Conservation (phyloP, 2,329 filamentous ascomycete species). For the Nothopassalora personata region DNA sequence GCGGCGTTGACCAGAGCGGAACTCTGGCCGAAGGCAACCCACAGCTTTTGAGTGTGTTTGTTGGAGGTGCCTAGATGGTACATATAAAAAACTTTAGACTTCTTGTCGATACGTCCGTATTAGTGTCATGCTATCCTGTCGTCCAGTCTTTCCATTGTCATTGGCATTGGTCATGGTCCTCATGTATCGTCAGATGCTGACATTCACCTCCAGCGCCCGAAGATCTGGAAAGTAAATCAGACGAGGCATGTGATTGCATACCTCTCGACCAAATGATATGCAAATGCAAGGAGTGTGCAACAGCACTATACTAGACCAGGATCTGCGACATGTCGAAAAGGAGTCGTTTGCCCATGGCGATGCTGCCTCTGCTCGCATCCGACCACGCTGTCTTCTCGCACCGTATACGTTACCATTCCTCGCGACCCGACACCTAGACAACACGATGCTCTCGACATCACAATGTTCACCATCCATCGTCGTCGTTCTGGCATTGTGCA, state of each 20-base stretch:
- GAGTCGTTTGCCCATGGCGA: background rate
- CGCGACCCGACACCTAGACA: too few relatives aligned
- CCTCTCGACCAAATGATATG: background rate
- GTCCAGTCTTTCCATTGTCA: background rate
- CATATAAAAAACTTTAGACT: background rate
- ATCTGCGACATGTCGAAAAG: background rate
- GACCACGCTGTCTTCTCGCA: too few relatives aligned
- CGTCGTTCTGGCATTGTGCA: too few relatives aligned
- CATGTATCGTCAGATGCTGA: background rate
- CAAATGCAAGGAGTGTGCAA: background rate
- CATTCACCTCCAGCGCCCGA: background rate
- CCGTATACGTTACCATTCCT: too few relatives aligned
- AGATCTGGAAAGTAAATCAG: background rate
- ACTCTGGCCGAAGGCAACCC: slow-evolving; percentile 43
- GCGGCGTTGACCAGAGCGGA: slow-evolving; percentile 47
- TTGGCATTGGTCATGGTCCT: background rate
- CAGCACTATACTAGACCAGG: too few relatives aligned
- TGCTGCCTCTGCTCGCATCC: too few relatives aligned
- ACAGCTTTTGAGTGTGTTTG: slow-evolving; percentile 40
- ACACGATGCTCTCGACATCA: too few relatives aligned
- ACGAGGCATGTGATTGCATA: background rate
- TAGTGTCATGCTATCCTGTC: background rate
- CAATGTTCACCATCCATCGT: too few relatives aligned
- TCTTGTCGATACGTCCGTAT: background rate
- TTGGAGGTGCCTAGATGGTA: slow-evolving; percentile 39